Evolutionary conservation across 768 basidiomycete genomes (phyloP).

Genomic region (Kwoniella dejecticola): DNA sequence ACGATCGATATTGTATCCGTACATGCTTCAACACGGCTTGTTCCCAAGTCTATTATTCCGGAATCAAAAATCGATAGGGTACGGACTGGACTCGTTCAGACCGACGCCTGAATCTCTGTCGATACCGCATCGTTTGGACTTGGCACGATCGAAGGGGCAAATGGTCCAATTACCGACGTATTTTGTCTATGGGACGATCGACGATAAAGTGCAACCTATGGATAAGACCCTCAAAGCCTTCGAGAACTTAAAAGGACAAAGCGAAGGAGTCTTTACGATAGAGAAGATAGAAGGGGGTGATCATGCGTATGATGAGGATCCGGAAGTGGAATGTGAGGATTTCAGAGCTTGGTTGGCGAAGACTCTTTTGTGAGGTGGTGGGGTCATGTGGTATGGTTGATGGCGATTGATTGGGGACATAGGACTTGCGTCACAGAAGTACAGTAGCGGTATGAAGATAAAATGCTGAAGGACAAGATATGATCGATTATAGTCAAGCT

Average conservation of each 20-base stretch:
- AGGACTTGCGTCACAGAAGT: neutral
- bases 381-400: too few species aligned
- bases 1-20: constrained; percentile 45
- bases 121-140: constrained; percentile 35
- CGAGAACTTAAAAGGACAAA: constrained; percentile 15
- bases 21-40: constrained; percentile 50
- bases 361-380: constrained; percentile 8
- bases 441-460: neutral
- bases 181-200: constrained; percentile 36
- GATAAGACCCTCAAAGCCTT: constrained; percentile 38
- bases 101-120: constrained; percentile 37
- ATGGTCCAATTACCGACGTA: constrained; percentile 28
- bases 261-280: constrained; percentile 11
- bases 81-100: constrained; percentile 38
- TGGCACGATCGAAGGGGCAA: neutral
- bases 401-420: neutral
- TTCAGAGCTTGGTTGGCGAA: constrained; percentile 45
- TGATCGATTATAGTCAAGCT: too few species aligned
- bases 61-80: constrained; percentile 36
- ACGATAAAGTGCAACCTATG: constrained; percentile 45
- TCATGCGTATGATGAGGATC: constrained; percentile 49
- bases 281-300: constrained; percentile 32
- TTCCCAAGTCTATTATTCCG: constrained; percentile 47
- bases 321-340: constrained; percentile 36
- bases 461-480: too few species aligned